Conservation (phyloP, 805 yeast species). For the Ogataea sp. region DNA sequence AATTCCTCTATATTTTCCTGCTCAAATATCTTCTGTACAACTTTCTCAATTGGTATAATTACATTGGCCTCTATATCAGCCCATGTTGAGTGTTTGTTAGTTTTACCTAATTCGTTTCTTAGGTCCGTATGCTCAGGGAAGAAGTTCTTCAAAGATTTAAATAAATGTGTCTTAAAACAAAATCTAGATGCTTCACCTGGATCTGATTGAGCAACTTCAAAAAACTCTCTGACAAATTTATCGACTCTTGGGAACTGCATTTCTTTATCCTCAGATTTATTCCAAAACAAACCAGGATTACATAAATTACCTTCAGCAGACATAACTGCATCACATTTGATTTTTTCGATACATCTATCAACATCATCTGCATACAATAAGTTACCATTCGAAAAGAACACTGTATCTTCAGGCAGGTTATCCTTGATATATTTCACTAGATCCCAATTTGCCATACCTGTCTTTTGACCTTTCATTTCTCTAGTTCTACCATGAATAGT, state of each 20-base stretch:
- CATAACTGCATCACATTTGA: conserved; percentile 88
- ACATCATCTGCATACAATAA: conserved; percentile 85
- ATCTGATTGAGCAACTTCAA: conserved; percentile 61
- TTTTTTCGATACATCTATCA: conserved; percentile 52
- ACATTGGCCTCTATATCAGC: conserved; percentile 35
- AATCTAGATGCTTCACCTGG: conserved; percentile 67
- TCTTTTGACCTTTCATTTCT: conserved; percentile 95
- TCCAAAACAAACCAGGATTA: conserved; percentile 88
- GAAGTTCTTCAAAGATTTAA: conserved; percentile 79
- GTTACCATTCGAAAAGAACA: conserved; percentile 91
- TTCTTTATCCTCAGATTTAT: conserved; percentile 40
- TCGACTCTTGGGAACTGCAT: conserved; percentile 83
- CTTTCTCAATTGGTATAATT: conserved; percentile 58
- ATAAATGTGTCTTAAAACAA: conserved; percentile 89
- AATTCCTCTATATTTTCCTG: conserved; percentile 42
- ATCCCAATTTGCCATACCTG: conserved; percentile 95
- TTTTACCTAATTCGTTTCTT: conserved; percentile 59
- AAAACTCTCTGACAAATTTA: conserved; percentile 73
- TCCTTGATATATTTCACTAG: conserved; percentile 68
- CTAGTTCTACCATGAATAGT: conserved; percentile 95
- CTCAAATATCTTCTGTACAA: conserved; percentile 49
- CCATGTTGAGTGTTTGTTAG: conserved; percentile 32
- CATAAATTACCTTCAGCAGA: conserved; percentile 92
- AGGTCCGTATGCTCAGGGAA: conserved; percentile 70
- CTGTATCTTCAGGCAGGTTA: conserved; percentile 69